Evolutionary conservation across 345 rosid genomes (phyloP), one percentile per base, ranked within the genome.

Genomic region (Camelina sativa): DNA sequence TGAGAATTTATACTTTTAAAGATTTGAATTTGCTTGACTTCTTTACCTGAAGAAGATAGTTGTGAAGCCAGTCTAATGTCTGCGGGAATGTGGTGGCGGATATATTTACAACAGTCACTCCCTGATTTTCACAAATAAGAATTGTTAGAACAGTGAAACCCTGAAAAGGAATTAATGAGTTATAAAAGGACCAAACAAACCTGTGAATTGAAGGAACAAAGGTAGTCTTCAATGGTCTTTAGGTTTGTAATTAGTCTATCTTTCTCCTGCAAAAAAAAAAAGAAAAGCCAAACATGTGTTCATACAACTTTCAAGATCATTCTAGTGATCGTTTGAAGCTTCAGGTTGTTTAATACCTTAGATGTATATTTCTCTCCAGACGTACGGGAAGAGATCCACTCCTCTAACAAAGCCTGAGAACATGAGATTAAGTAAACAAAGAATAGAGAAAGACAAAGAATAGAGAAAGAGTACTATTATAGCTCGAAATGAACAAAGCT

Each of bases 21-120:
- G 9, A n/a, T 52, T 50, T 16, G 22, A 32, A 34, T 16, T 28
- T 66, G 10, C 3, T 2, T 0, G 51, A 54, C 51, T 69, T 19
- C 11, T 50, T 81, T 81, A 95, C 99, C 96, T 95, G 96, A 79
- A 95, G 96, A 82, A 92, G 92, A 86, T 90, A 80, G 71, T 86
- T 85, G 44, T 92, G 97, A 80, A 92, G 86, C 81, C 85, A 82
- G 77, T 92, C 97, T 62, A 92, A 72, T 20, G 96, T 90, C 79
- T 90, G 97, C 1, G 98, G 93, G 82, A 93, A 91, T 44, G 97
- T 87, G 54, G 93, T 93, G 44, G 97, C 97, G 1, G 98, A 86
- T 85, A 93, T 79, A 72, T 86, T 89, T 63, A 84, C 95, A 51
- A 89, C 91, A 2, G 84, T 82, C 69, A 89, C 81, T 71, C 97